Evolutionary conservation across 179 eudicot species (phyloP).

Genomic region (Patellifolia procumbens): DNA sequence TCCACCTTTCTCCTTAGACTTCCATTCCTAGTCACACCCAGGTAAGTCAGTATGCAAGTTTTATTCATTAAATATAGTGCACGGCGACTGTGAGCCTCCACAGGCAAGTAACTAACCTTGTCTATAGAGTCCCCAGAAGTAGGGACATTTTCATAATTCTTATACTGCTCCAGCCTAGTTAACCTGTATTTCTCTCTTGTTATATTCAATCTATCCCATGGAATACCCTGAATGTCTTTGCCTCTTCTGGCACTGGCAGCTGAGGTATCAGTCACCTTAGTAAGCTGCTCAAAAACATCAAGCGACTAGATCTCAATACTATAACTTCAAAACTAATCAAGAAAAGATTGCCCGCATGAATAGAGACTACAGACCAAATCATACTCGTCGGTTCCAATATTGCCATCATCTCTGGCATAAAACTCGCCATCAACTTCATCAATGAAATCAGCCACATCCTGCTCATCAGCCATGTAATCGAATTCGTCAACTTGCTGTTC

Average conservation of each 20-base stretch:
- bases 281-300: slow-evolving; percentile 43
- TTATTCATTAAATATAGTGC: background rate
- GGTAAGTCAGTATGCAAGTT: slow-evolving; percentile 2
- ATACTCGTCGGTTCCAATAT: slow-evolving; percentile 57
- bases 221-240: slow-evolving; percentile 91
- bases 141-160: slow-evolving; percentile 76
- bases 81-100: background rate
- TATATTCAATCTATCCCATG: slow-evolving; percentile 75
- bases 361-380: slow-evolving; percentile 53
- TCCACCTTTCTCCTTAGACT: slow-evolving; percentile 60
- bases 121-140: slow-evolving; percentile 61
- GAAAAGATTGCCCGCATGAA: background rate
- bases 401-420: slow-evolving; percentile 42
- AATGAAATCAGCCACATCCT: slow-evolving; percentile 53
- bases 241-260: slow-evolving; percentile 81
- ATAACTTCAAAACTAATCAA: background rate
- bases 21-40: slow-evolving; percentile 55
- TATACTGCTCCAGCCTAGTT: slow-evolving; percentile 76
- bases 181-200: slow-evolving; percentile 68
- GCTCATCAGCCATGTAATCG: slow-evolving; percentile 62
- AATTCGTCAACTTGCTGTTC: slow-evolving; percentile 35
- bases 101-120: slow-evolving; percentile 45
- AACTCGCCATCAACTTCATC: slow-evolving; percentile 51
- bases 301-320: background rate
- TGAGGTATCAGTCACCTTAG: slow-evolving; percentile 80